A percentile compares a stretch with the other conserved stretches of the same genome.
phyloP scores from a whole-genome alignment of 768 basidiomycete genomes.

The Gymnopilus dilepis region DNA sequence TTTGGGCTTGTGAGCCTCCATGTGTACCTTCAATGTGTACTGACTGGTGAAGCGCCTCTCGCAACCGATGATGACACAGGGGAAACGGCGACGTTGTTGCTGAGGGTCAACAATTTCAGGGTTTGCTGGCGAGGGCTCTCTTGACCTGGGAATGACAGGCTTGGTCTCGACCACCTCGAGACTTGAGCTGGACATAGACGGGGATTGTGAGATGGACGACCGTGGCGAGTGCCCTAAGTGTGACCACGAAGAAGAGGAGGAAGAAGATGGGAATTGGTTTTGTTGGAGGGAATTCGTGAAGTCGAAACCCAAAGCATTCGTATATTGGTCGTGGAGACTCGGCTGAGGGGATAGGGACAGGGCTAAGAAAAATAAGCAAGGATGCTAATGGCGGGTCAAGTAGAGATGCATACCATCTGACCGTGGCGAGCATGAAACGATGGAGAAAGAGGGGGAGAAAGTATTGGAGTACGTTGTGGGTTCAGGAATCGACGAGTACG shows the following conservation, averaged over 20 bases:
- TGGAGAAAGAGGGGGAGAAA: constrained; percentile 36
- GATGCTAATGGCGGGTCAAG: neutral
- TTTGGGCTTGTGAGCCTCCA: constrained; percentile 60
- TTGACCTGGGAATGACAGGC: constrained; percentile 13
- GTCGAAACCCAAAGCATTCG: constrained; percentile 39
- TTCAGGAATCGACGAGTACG: constrained; percentile 28
- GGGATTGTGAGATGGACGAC: constrained; percentile 30
- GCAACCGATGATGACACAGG: constrained; percentile 53
- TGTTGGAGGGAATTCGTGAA: constrained; percentile 33
- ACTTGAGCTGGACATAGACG: constrained; percentile 33
- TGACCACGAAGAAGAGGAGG: constrained; percentile 23
- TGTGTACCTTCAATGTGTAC: constrained; percentile 59
- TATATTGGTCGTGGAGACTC: constrained; percentile 33
- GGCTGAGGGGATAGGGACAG: constrained; percentile 40
- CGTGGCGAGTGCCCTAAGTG: constrained; percentile 23
- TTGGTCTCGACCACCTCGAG: constrained; percentile 29
- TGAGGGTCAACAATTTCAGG: constrained; percentile 38
- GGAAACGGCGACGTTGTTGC: constrained; percentile 46
- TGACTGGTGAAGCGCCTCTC: constrained; percentile 56
- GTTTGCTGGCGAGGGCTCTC: constrained; percentile 18
- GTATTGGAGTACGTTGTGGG: constrained; percentile 22
- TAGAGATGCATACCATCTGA: constrained; percentile 35
- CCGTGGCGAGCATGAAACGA: constrained; percentile 36
- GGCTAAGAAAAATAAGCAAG: constrained; percentile 17
- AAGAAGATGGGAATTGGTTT: constrained; percentile 27